Conservation (phyloP, 2,329 filamentous ascomycete genomes). For the Microthyrium microscopicum region DNA sequence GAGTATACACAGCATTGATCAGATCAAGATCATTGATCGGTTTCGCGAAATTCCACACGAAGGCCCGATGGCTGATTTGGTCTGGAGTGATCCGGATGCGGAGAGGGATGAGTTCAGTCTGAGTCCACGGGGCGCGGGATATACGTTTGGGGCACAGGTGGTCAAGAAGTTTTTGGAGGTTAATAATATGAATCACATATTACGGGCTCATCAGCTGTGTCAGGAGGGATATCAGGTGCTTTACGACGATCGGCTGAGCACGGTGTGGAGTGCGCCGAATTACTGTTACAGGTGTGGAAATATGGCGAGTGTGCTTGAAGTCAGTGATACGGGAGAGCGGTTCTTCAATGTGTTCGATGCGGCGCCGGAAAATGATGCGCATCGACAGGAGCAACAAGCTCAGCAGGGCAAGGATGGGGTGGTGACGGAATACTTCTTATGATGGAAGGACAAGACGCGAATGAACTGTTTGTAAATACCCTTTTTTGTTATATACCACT, state of each 20-base stretch:
- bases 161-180: conserved; percentile 97
- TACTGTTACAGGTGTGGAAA: conserved; percentile 95
- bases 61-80: conserved; percentile 96
- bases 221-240: conserved; percentile 96
- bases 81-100: conserved; percentile 97
- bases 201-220: conserved; percentile 94
- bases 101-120: conserved; percentile 94
- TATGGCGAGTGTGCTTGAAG: conserved; percentile 90
- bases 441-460: conserved; percentile 17
- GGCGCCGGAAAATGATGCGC: conserved; percentile 83
- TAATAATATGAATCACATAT: conserved; percentile 93
- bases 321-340: conserved; percentile 78
- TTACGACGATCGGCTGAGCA: conserved; percentile 86
- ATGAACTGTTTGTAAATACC: not conserved
- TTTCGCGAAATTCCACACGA: conserved; percentile 98
- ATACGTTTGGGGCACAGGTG: conserved; percentile 94
- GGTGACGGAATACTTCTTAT: conserved; percentile 52
- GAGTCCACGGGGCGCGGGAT: conserved; percentile 82
- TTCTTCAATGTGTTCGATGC: conserved; percentile 98
- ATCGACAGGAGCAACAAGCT: conserved; percentile 65
- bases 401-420: conserved; percentile 54
- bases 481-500: no score
- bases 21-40: conserved; percentile 98
- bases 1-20: conserved; percentile 92
- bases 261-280: conserved; percentile 69